These are phyloP conservation scores for Massarina eburnea DNA, from an alignment of 2,329 filamentous ascomycete species.

Conservation along the genomic window DNA sequence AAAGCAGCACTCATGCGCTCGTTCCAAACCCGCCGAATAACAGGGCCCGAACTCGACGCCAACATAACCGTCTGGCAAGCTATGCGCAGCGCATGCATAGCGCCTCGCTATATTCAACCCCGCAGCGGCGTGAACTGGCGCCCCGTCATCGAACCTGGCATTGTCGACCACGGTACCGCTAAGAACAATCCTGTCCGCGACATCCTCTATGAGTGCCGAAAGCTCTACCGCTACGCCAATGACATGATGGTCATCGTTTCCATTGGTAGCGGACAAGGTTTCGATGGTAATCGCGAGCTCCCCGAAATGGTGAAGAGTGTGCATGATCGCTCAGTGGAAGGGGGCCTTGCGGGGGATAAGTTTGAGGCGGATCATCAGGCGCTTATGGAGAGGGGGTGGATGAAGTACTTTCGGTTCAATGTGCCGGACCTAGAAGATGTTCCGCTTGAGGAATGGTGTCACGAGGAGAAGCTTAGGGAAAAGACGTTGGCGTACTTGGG, in stretches of 20 bases:
- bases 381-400: constrained; percentile 30
- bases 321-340: constrained; percentile 21
- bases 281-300: constrained; percentile 19
- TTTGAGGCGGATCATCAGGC: constrained; percentile 28
- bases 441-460: constrained; percentile 32
- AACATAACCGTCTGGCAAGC: constrained; percentile 31
- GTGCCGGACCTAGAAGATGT: constrained; percentile 29
- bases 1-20: constrained; percentile 34
- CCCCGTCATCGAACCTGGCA: constrained; percentile 29
- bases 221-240: constrained; percentile 32
- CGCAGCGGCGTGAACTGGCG: constrained; percentile 15
- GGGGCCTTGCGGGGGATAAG: constrained; percentile 18
- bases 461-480: constrained; percentile 27
- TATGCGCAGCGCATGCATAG: constrained; percentile 25
- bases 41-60: constrained; percentile 28
- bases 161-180: constrained; percentile 32
- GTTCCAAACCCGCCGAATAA: constrained; percentile 32
- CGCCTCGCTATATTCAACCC: constrained; percentile 26
- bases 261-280: constrained; percentile 28
- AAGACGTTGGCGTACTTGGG: constrained; percentile 32
- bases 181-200: constrained; percentile 39
- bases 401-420: constrained; percentile 38
- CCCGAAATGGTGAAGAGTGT: constrained; percentile 32
- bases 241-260: constrained; percentile 37
- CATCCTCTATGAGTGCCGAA: constrained; percentile 33